Percentiles rank a stretch among this genome's conserved stretches.
Conservation (phyloP, 2,329 filamentous ascomycete genomes). For the Botrytis paeoniae region DNA sequence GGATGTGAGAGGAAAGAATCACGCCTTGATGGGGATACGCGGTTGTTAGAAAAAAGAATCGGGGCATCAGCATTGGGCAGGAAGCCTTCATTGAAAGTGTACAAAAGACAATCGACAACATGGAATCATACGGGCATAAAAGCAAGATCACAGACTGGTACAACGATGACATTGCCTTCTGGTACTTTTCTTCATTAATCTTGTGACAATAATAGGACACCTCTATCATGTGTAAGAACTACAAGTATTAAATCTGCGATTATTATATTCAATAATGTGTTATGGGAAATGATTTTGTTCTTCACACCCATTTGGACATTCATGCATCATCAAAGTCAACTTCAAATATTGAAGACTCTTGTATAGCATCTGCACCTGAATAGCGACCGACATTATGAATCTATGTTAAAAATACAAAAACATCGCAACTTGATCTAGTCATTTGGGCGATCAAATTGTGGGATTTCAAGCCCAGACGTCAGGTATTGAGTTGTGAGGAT, state of each 20-base stretch:
- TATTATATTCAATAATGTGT: neutral
- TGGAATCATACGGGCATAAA: slow-evolving; percentile 27
- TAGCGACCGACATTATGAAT: too few relatives aligned
- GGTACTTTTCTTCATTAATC: neutral
- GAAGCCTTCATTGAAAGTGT: slow-evolving; percentile 28
- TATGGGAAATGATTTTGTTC: neutral
- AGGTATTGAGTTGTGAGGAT: neutral
- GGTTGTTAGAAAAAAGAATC: slow-evolving; percentile 5
- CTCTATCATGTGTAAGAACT: neutral
- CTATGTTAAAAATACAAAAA: neutral
- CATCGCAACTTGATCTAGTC: too few relatives aligned
- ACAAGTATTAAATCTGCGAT: neutral
- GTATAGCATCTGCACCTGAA: neutral
- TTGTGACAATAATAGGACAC: too few relatives aligned
- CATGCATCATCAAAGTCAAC: neutral
- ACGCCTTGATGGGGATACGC: neutral
- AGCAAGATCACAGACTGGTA: slow-evolving; percentile 2
- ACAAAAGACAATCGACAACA: slow-evolving; percentile 31
- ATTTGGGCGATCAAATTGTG: neutral
- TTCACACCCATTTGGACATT: neutral
- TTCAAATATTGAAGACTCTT: neutral
- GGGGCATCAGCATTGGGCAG: slow-evolving; percentile 13
- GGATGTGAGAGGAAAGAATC: slow-evolving; percentile 1
- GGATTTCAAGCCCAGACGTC: neutral
- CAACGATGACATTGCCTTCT: neutral